Percentiles rank a stretch among this genome's conserved stretches.
These are phyloP conservation scores for grape (Vitis vinifera) DNA, from an alignment of 164 flowering plant genomes.

Conservation along the genomic window DNA sequence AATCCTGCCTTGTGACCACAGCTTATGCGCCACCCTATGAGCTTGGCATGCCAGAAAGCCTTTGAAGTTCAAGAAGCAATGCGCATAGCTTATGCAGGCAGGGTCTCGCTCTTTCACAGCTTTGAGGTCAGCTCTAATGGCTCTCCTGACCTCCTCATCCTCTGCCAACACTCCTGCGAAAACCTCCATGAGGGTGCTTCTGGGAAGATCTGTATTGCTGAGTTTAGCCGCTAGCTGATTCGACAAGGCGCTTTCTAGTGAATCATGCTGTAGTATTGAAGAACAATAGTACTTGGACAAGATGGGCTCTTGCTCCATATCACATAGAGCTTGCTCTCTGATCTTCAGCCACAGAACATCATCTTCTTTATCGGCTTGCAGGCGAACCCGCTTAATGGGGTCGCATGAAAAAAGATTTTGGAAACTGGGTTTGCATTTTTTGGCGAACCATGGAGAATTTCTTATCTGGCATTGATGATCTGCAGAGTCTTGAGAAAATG, in stretches of 20 bases:
- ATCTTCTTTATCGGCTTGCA: neutral
- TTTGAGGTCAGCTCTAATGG: conserved; percentile 46
- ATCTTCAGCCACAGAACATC: conserved; percentile 52
- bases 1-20: conserved; percentile 61
- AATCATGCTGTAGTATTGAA: conserved; percentile 46
- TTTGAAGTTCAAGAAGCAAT: conserved; percentile 71
- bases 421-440: conserved; percentile 31
- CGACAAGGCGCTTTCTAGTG: conserved; percentile 53
- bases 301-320: conserved; percentile 56
- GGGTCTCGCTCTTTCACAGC: conserved; percentile 74
- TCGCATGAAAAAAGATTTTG: conserved; percentile 35
- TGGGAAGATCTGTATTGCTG: conserved; percentile 40
- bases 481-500: conserved; percentile 2
- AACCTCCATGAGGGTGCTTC: conserved; percentile 43
- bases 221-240: conserved; percentile 49
- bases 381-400: conserved; percentile 22
- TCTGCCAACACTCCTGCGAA: conserved; percentile 40
- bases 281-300: conserved; percentile 45
- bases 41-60: conserved; percentile 78
- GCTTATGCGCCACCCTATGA: conserved; percentile 59
- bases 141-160: conserved; percentile 34
- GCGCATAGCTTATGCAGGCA: conserved; percentile 62
- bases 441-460: conserved; percentile 11
- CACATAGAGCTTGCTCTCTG: conserved; percentile 52
- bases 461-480: neutral